A percentile compares a stretch with the other conserved stretches of the same genome.
Conservation (phyloP, 2,329 filamentous ascomycete genomes). For the Epichloe elymi region DNA sequence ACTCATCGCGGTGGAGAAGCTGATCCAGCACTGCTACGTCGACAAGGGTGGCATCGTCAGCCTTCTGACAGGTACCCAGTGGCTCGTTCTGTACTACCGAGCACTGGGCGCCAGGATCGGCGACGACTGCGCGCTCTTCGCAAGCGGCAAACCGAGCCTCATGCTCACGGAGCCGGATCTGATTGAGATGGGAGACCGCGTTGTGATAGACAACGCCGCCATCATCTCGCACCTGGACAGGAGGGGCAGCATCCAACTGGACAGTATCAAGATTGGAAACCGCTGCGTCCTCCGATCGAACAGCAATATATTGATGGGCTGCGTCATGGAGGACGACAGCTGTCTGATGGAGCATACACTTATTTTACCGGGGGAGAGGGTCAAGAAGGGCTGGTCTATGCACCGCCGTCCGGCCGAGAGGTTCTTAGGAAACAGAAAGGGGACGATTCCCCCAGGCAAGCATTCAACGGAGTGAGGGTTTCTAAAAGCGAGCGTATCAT, state of each 20-base stretch:
- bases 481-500: background rate
- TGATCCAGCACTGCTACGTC: slow-evolving; percentile 36
- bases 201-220: slow-evolving; percentile 40
- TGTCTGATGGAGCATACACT: slow-evolving; percentile 44
- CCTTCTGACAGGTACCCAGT: slow-evolving; percentile 39
- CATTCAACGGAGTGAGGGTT: background rate
- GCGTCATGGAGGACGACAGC: slow-evolving; percentile 31
- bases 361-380: slow-evolving; percentile 40
- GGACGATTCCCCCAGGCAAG: background rate
- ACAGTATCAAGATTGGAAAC: slow-evolving; percentile 35
- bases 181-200: slow-evolving; percentile 37
- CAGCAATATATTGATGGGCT: slow-evolving; percentile 37
- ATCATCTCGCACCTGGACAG: slow-evolving; percentile 44
- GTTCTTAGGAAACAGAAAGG: slow-evolving; percentile 6
- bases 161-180: slow-evolving; percentile 46
- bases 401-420: slow-evolving; percentile 38
- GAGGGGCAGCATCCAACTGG: slow-evolving; percentile 41
- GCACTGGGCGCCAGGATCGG: slow-evolving; percentile 40
- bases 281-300: slow-evolving; percentile 39
- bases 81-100: slow-evolving; percentile 38
- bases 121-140: slow-evolving; percentile 40
- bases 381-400: slow-evolving; percentile 34
- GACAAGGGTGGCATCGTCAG: slow-evolving; percentile 34
- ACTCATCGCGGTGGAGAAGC: slow-evolving; percentile 35
- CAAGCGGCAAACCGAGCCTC: slow-evolving; percentile 36